Base-by-base conservation (phyloP, 441 rosid species). In the Erysimum cheiri region DNA sequence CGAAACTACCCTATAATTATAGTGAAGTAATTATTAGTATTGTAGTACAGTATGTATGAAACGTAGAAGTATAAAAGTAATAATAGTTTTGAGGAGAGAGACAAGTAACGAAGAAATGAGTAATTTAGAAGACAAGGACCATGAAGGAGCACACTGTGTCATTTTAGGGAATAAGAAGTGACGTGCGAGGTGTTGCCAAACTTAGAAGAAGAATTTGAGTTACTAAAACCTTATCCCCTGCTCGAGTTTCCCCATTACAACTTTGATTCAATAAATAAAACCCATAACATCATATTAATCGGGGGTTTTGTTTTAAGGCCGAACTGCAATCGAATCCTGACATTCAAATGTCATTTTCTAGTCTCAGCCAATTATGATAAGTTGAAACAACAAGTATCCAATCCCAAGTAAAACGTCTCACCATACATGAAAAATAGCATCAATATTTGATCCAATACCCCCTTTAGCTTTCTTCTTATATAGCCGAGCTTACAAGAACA, bases 401-500 rank as follows among this genome's bases (percentile, higher is more conserved):
- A 67, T 44, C 69, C 19, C 64, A 62, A 61, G 54, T 12, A 55
- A 61, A 73, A 59, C 3, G 48, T 59, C 40, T 73, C 33, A 35
- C 36, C 63, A 74, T 40, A 62, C 70, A 55, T 40, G 4, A 44
- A 68, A 61, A 44, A 13, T 46, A 54, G 26, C 39, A 69, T 36
- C 37, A 61, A 61, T 15, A 70, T 12, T 33, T 53, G 54, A 65
- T 55, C 47, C 64, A 67, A 41, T 24, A 50, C 41, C 19, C 50
- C 36, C 43, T 14, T 28, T 2, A 11, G 13, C 53, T 63, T 61
- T 49, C 65, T 40, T 35, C 57, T 68, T 65, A 64, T 77, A 5
- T 2, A 33, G 78, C 59, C 4, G 85, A 80, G 76, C 78, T 84
- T 43, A 91, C 83, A 12, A 91, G 96, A 73, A 93, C 93, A 65